These are phyloP conservation scores for Ascosphaera apis DNA, from an alignment of 2,329 filamentous ascomycete genomes.

Conservation along the genomic window DNA sequence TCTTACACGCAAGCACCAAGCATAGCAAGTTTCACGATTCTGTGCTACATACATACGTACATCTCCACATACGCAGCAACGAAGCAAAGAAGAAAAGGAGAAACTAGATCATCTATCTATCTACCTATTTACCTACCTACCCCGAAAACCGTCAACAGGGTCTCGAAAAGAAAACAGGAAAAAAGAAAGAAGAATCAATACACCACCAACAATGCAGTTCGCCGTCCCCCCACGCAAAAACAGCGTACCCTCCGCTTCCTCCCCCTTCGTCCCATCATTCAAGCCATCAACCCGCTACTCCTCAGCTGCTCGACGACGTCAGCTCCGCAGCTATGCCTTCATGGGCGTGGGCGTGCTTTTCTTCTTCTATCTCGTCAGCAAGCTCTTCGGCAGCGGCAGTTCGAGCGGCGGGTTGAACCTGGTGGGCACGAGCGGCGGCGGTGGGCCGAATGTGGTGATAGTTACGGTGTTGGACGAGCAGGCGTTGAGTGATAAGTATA, in stretches of 20 bases:
- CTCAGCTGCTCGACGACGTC: conserved; percentile 31
- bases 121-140: neutral
- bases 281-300: conserved; percentile 21
- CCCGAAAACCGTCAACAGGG: neutral
- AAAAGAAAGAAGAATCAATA: too few relatives aligned
- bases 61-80: conserved; percentile 1
- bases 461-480: conserved; percentile 63
- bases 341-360: conserved; percentile 31
- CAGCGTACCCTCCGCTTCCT: conserved; percentile 32
- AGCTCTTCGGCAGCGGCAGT: conserved; percentile 13
- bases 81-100: conserved; percentile 2
- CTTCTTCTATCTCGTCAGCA: conserved; percentile 37
- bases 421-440: conserved; percentile 18
- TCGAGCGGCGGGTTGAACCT: conserved; percentile 11
- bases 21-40: conserved; percentile 1
- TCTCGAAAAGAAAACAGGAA: neutral
- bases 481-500: conserved; percentile 40
- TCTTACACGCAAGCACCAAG: too few relatives aligned
- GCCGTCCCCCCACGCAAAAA: conserved; percentile 69
- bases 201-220: conserved; percentile 46
- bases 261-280: conserved; percentile 31
- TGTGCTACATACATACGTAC: conserved; percentile 1
- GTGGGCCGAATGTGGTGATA: conserved; percentile 38
- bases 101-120: neutral
- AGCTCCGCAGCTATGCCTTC: conserved; percentile 36